These are phyloP conservation scores for Ophiocordyceps robertsii DNA, from an alignment of 2,329 filamentous ascomycete species.

Conservation along the genomic window DNA sequence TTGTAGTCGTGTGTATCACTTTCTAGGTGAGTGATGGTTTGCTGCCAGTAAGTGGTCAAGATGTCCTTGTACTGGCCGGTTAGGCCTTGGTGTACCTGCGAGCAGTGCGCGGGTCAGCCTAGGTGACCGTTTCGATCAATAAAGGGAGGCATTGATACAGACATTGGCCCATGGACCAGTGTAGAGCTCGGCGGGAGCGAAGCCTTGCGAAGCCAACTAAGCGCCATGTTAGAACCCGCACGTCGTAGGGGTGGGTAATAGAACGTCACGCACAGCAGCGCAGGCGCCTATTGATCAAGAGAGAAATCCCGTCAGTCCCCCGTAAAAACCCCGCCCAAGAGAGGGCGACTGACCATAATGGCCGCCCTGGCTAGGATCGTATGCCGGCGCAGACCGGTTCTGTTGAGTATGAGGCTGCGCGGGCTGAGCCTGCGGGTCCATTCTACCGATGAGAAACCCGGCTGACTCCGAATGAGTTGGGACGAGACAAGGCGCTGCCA, in stretches of 20 bases:
- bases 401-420: slow-evolving; percentile 40
- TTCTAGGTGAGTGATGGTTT: slow-evolving; percentile 91
- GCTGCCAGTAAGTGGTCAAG: slow-evolving; percentile 97
- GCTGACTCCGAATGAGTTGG: no score
- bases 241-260: neutral
- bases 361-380: slow-evolving; percentile 60
- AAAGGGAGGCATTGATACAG: slow-evolving; percentile 18
- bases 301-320: neutral
- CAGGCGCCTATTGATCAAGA: slow-evolving; percentile 26
- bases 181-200: slow-evolving; percentile 86
- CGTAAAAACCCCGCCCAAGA: neutral
- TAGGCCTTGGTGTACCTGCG: slow-evolving; percentile 84
- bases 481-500: no score
- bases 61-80: slow-evolving; percentile 92
- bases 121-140: neutral
- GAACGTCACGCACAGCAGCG: slow-evolving; percentile 22
- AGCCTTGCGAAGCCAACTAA: slow-evolving; percentile 75
- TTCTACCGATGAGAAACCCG: slow-evolving; percentile 6
- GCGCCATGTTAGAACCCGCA: slow-evolving; percentile 11
- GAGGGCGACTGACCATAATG: slow-evolving; percentile 52
- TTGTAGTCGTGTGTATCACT: slow-evolving; percentile 97
- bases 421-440: slow-evolving; percentile 30
- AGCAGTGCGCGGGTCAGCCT: neutral
- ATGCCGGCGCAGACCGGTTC: slow-evolving; percentile 48
- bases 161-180: slow-evolving; percentile 94